phyloP scores from a whole-genome alignment of 805 yeast species.

The Spathaspora hagerdaliae region DNA sequence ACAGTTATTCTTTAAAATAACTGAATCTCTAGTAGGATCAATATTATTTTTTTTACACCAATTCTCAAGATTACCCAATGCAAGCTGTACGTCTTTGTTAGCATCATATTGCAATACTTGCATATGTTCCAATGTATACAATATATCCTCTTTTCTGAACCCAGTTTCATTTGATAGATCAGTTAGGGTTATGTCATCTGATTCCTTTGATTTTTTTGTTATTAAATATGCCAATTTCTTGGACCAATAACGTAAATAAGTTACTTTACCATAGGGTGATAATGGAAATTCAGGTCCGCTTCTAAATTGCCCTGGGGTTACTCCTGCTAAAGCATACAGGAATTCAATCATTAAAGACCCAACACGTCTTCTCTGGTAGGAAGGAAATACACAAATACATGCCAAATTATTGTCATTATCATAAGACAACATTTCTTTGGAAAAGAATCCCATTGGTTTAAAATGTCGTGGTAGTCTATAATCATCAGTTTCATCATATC shows the following conservation, averaged over 20 bases:
- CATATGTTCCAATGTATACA: constrained; percentile 58
- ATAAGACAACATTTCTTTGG: constrained; percentile 78
- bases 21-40: constrained; percentile 19
- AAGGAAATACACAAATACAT: constrained; percentile 88
- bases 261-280: constrained; percentile 71
- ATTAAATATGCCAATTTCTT: constrained; percentile 27
- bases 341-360: constrained; percentile 82
- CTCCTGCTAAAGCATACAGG: constrained; percentile 67
- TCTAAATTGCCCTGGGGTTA: constrained; percentile 48
- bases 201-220: constrained; percentile 1
- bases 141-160: constrained; percentile 58
- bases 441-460: constrained; percentile 85
- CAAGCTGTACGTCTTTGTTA: constrained; percentile 11
- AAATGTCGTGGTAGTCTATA: constrained; percentile 4
- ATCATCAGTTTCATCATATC: constrained; percentile 27
- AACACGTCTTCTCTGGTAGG: constrained; percentile 73
- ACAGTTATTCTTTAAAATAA: constrained; percentile 27
- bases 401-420: constrained; percentile 79
- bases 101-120: constrained; percentile 13
- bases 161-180: constrained; percentile 57
- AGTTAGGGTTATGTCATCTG: constrained; percentile 35
- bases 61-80: constrained; percentile 16
- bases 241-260: constrained; percentile 78
- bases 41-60: constrained; percentile 29
- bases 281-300: constrained; percentile 95